phyloP scores from a whole-genome alignment of 1,139 yeast genomes.

The Debaryomyces robertsiae region DNA sequence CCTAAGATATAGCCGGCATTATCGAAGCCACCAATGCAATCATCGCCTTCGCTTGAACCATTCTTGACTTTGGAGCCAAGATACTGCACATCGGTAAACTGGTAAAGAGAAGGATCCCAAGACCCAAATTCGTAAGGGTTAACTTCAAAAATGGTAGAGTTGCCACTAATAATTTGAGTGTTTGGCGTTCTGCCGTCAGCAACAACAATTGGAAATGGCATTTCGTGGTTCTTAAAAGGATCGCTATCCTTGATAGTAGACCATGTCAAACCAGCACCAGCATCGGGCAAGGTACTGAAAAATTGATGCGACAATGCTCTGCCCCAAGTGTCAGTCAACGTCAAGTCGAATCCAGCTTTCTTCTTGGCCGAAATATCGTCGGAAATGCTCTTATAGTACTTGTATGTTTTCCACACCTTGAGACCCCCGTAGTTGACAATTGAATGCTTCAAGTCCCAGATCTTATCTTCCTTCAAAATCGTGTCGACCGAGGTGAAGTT shows the following conservation, averaged over 20 bases:
- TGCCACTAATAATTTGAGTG: conserved; percentile 53
- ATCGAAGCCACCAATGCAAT: conserved; percentile 72
- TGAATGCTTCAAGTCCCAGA: conserved; percentile 72
- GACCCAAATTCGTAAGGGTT: conserved; percentile 86
- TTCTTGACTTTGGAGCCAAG: conserved; percentile 67
- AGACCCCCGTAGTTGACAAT: conserved; percentile 72
- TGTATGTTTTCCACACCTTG: conserved; percentile 57
- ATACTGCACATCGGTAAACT: conserved; percentile 70
- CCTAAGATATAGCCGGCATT: conserved; percentile 86
- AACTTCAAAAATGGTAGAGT: conserved; percentile 77
- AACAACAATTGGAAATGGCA: conserved; percentile 85
- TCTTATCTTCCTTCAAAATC: conserved; percentile 48
- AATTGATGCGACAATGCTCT: conserved; percentile 78
- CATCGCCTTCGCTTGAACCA: conserved; percentile 50
- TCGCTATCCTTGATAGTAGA: conserved; percentile 57
- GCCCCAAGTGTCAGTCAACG: conserved; percentile 95
- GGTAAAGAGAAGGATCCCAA: conserved; percentile 77
- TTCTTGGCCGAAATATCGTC: conserved; percentile 61
- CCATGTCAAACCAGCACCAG: conserved; percentile 68
- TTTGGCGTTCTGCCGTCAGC: conserved; percentile 81
- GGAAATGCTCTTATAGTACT: conserved; percentile 56
- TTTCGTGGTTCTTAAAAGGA: conserved; percentile 57
- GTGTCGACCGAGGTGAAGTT: conserved; percentile 78
- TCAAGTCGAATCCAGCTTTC: conserved; percentile 75
- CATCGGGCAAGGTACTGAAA: conserved; percentile 56